These are phyloP conservation scores for Gossypium australe DNA, from an alignment of 345 rosid genomes.

Conservation along the genomic window DNA sequence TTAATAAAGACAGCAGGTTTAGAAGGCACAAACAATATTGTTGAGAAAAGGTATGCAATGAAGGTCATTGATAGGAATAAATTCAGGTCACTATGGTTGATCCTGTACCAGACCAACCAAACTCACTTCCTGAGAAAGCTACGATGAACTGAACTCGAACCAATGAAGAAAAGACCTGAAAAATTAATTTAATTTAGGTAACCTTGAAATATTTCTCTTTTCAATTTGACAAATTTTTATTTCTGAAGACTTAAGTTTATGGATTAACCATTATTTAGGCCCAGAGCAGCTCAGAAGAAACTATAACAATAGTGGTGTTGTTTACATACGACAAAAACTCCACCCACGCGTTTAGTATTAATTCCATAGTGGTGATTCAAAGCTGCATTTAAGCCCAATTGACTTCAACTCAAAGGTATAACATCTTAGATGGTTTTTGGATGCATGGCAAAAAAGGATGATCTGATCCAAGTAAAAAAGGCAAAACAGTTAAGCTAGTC, in stretches of 20 bases:
- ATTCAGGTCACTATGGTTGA: neutral
- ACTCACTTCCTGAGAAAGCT: neutral
- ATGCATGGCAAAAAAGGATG: neutral
- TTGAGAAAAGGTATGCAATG: neutral
- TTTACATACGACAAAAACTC: neutral
- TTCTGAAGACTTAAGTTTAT: neutral
- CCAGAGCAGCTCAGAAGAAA: neutral
- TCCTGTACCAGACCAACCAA: neutral
- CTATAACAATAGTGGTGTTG: neutral
- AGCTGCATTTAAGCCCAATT: neutral
- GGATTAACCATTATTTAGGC: neutral
- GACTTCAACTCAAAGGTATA: neutral
- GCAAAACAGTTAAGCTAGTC: neutral
- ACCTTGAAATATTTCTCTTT: neutral
- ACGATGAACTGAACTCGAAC: neutral
- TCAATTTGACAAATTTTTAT: neutral
- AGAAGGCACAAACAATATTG: neutral
- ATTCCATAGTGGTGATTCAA: neutral
- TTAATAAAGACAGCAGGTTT: neutral
- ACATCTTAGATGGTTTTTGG: neutral
- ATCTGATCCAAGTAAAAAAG: constrained; percentile 1
- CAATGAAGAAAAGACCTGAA: neutral
- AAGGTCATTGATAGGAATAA: neutral
- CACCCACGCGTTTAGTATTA: neutral
- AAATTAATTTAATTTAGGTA: neutral